Base-by-base conservation (phyloP, 306 rosid species). In the Cicer bijugum region DNA sequence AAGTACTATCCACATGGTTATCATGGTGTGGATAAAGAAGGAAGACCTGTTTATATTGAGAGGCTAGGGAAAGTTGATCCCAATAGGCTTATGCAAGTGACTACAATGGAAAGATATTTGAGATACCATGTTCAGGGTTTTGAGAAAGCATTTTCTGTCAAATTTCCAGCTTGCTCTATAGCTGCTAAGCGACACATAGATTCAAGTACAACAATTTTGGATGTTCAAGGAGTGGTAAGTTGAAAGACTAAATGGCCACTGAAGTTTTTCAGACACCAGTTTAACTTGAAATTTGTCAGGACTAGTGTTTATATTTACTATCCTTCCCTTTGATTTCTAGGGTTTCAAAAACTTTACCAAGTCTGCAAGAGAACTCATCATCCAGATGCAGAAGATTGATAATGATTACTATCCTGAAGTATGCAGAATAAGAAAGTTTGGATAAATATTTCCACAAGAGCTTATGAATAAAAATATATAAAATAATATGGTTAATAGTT, bases 401-500 rank as follows among this genome's bases (percentile, higher is more conserved):
- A 82, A 85, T 77, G 98, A 92, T 80, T 85, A 90, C 89, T 92
- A 92, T 53, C 98, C 98, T 14, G 98, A 92, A 91, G 98, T 90
- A 84, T n/a, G 78, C 66, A n/a, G 67, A 48, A 57, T 57, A 57
- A 57, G 8, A 23, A 0, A 57, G 40, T 5, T 23, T 57, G 15
- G 40, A 57, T 57, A 5, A 20, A 57, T n/a, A 53, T 53, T 53
- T 17, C 33, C 35, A 53, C 12, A 53, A 46, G 51, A 46, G 12
- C 51, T 46, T 46, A 28, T 4, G 5, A 28, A 28, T 3, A 28
- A 28, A 28, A 28, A 28, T 2, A 23, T 28, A 28, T 28, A 28
- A 4, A 28, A 28, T 4, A 28, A 28, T 28, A 28, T 28, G 35
- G 56, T 50, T 50, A 50, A 50, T 17, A 50, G 15, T 50, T 14